Percentiles rank a stretch among this genome's conserved stretches.
Evolutionary conservation across 2,329 filamentous ascomycete genomes (phyloP).

Genomic region (Gaeumannomyces sp.): DNA sequence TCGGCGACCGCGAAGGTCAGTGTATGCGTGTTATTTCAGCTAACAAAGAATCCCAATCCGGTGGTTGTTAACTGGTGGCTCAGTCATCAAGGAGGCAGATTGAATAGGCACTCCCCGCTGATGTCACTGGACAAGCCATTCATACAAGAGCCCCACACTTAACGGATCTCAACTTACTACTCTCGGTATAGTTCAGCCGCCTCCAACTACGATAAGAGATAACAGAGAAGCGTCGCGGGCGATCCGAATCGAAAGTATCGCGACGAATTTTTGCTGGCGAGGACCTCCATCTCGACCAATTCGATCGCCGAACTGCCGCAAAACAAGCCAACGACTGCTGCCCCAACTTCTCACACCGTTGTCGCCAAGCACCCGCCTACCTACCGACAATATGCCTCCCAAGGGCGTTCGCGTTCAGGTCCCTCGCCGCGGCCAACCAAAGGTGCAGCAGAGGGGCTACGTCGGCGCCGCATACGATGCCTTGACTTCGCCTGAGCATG

Average conservation of each 20-base stretch:
- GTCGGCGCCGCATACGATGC: conserved; percentile 49
- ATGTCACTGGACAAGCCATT: not conserved
- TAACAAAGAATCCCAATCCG: not conserved
- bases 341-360: conserved; percentile 13
- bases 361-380: conserved; percentile 9
- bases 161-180: not conserved
- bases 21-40: not conserved
- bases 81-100: not conserved
- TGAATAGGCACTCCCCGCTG: not conserved
- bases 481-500: conserved; percentile 56
- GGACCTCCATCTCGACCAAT: not conserved
- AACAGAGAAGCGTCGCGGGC: not conserved
- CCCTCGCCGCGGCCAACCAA: conserved; percentile 37
- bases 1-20: conserved; percentile 1
- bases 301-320: not conserved
- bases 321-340: conserved; percentile 16
- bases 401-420: conserved; percentile 48
- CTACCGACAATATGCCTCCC: conserved; percentile 49
- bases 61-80: not conserved
- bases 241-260: not conserved
- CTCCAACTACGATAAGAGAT: not conserved
- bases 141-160: not conserved
- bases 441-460: conserved; percentile 42
- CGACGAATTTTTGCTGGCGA: conserved; percentile 3
- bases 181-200: not conserved